Evolutionary conservation across 768 basidiomycete species (phyloP), one percentile per base, ranked within the genome.

Genomic region (Agrocybe praecox): DNA sequence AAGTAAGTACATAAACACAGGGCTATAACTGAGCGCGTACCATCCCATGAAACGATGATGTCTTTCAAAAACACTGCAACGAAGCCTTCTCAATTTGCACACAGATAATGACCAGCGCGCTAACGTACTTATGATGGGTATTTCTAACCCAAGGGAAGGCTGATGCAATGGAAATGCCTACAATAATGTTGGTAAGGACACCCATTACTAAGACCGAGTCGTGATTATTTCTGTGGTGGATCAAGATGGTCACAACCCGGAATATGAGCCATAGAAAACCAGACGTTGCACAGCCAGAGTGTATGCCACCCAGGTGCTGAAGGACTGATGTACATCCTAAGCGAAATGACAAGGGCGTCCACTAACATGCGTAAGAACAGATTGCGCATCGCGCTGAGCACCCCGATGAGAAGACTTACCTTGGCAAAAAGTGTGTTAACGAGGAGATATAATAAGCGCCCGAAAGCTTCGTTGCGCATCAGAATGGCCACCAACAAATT

Each of bases 31-130:
- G 6, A 19, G 72, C 47, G 74, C 77, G 42, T 72, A 82, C 90
- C 91, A 93, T 53, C 91, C 91, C 65, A 89, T 80, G 70, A 92
- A 90, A 10, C 91, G 85, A 72, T 93, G 91, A 60, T 90, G 87
- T 43, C 89, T 80, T 69, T 93, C 91, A 60, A 93, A 93, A 19
- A 92, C 79, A 61, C 89, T 91, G 55, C 5, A 46, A 36, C 55
- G 33, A 55, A 43, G 48, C 29, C 29, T 42, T 62, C 19, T 18
- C 43, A 18, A 26, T 12, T 9, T 21, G 26, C 26, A 6, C 17
- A 18, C 12, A 29, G 26, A 44, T n/a, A 32, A n/a, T 6, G 12
- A 14, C 23, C 15, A 23, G 8, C 11, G 6, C 26, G n/a, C n/a
- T 17, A n/a, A 58, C 81, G 52, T 70, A 91, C 90, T 92, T 92